Conservation (phyloP, 139 green algal species). For the Chlamydomonas sp. region DNA sequence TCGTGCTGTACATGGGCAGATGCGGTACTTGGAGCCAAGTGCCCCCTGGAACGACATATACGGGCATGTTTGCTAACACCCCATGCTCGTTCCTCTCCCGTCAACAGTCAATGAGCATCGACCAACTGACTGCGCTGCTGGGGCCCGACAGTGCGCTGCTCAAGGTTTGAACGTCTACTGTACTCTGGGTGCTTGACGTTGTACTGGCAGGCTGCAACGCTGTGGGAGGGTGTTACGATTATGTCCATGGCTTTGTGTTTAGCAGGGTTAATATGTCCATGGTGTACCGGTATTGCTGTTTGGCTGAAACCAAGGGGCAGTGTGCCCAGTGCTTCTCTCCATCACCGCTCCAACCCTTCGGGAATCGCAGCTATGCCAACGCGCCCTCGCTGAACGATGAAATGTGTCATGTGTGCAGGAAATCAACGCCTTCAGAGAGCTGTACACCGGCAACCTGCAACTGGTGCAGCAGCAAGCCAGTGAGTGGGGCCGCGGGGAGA, state of each 20-base stretch:
- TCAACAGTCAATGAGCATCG: constrained; percentile 22
- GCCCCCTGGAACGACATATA: too few species aligned
- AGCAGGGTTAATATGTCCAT: neutral
- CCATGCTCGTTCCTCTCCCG: neutral
- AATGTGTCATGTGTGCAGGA: neutral
- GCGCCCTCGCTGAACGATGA: too few species aligned
- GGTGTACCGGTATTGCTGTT: neutral
- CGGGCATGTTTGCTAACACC: too few species aligned
- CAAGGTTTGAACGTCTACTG: neutral
- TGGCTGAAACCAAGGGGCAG: too few species aligned
- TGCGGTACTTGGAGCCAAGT: too few species aligned
- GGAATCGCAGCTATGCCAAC: neutral
- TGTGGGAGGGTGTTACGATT: neutral
- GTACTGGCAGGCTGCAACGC: neutral
- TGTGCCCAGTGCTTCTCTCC: too few species aligned
- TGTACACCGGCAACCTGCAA: constrained; percentile 30
- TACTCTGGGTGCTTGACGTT: neutral
- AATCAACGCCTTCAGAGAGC: neutral
- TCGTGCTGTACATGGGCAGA: too few species aligned
- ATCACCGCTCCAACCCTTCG: neutral
- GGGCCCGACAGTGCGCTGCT: constrained; percentile 9
- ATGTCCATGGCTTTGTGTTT: neutral
- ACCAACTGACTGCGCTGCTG: constrained; percentile 9
- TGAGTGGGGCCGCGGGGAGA: neutral
- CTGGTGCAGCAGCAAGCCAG: constrained; percentile 2